Conservation (phyloP, 192 early-diverging fungal genomes). For the Coemansia interrupta region DNA sequence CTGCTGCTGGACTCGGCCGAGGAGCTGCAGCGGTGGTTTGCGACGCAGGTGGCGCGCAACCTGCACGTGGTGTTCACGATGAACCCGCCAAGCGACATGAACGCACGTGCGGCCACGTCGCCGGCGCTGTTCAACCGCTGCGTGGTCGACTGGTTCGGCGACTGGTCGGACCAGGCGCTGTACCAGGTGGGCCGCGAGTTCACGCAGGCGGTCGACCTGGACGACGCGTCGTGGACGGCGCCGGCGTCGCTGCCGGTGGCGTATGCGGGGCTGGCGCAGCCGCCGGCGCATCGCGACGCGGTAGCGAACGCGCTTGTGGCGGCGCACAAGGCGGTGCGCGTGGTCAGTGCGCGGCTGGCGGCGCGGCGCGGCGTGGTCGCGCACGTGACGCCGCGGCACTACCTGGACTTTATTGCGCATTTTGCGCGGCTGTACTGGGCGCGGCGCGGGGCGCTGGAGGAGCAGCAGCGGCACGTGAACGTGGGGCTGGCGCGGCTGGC, state of each 20-base stretch:
- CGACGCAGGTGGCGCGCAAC: slow-evolving; percentile 91
- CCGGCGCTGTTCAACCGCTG: slow-evolving; percentile 99
- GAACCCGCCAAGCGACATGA: slow-evolving; percentile 95
- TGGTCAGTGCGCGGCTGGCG: slow-evolving; percentile 78
- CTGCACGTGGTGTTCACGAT: slow-evolving; percentile 99
- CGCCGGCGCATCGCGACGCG: slow-evolving; percentile 76
- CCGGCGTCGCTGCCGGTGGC: slow-evolving; percentile 73
- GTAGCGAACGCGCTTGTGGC: slow-evolving; percentile 85
- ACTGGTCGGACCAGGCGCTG: slow-evolving; percentile 97
- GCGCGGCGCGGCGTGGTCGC: slow-evolving; percentile 77
- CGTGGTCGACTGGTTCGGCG: slow-evolving; percentile 99
- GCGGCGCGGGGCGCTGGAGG: slow-evolving; percentile 93
- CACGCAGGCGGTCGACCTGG: slow-evolving; percentile 85
- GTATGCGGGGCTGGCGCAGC: slow-evolving; percentile 67
- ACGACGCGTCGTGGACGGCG: slow-evolving; percentile 62
- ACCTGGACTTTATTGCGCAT: slow-evolving; percentile 94
- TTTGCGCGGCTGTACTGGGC: slow-evolving; percentile 85
- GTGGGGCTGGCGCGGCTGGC: slow-evolving; percentile 94
- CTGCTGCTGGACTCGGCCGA: slow-evolving; percentile 89
- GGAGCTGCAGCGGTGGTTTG: slow-evolving; percentile 98
- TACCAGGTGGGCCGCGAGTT: slow-evolving; percentile 98
- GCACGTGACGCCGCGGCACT: slow-evolving; percentile 96
- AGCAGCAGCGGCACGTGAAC: slow-evolving; percentile 97
- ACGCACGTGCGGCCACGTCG: slow-evolving; percentile 90
- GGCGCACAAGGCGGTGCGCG: slow-evolving; percentile 87